Base-by-base conservation (phyloP, 2,329 filamentous ascomycete species). In the Arthrobotrys conoides region DNA sequence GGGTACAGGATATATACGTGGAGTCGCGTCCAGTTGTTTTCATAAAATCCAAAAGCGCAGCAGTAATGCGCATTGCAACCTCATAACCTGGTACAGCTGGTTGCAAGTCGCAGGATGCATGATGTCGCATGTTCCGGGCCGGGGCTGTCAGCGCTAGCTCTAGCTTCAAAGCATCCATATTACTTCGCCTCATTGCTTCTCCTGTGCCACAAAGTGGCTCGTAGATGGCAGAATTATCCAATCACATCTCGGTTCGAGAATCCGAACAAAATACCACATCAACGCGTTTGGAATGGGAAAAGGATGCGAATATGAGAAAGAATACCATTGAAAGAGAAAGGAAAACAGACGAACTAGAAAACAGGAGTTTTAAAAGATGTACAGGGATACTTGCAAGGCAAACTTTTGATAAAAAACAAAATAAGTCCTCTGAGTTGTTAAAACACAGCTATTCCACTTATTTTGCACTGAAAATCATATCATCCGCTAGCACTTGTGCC, bases 211-310 rank as follows among this genome's bases (percentile, higher is more conserved):
- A 61, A 2, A 36, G 63, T 53, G 41, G 36, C 44, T 66, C 14
- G 3, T 22, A 12, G 5, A 36, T 36, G 18, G 41, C 8, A 53
- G 22, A 0, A 16, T 33, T n/a, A 27, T 71, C 68, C 68, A 71
- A 71, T 71, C 16, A 53, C 24, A n/a, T 30, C 12, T 5, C 38
- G 41, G 16, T 14, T n/a, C 24, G 20, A 9, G 12, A 30, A 10
- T 12, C 8, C 18, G 6, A 24, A 3, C 24, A 30, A 76, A 70
- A 70, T 76, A 76, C 36, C 46, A 76, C 71, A 59, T 36, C 71
- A 76, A 76, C 71, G 44, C 71, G 18, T 22, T 22, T 48, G n/a
- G 4, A 49, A 4, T 55, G n/a, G 1, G 27, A 18, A 10, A 1
- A 53, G 12, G 22, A 53, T n/a, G 22, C 10, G 27, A 30, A 30